Evolutionary conservation across 257 asterid genomes (phyloP), one percentile per base, ranked within the genome.

Genomic region (Nicotiana tomentosiformis): DNA sequence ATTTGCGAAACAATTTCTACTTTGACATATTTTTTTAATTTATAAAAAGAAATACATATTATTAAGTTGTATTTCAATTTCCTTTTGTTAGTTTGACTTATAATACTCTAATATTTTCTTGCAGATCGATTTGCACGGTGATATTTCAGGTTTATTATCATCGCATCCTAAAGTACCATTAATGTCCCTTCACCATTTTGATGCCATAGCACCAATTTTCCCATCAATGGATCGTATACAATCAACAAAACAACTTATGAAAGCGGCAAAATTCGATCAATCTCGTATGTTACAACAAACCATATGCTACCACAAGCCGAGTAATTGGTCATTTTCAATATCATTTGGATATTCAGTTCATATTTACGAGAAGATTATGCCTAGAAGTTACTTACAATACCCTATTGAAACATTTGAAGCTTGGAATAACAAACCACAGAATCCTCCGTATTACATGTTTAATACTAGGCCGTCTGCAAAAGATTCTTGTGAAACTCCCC

Each of bases 181-280:
- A 1, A 86, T 91, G 89, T 83, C 93, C 32, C 89, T 91, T 85
- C 95, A 91, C 32, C 95, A 91, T 82, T 90, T 91, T 14, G 91
- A 87, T 17, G 84, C 85, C 1, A 18, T 91, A 86, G 85, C 84
- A 5, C 95, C 95, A 39, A 88, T 91, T 29, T 91, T 90, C 16
- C 95, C 95, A 7, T 23, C 62, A 43, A 91, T 77, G 91, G 87
- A 88, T 68, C 90, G 88, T 4, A 35, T 76, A 23, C 69, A 90
- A 39, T 85, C 95, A 57, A 85, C 89, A 85, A 87, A 86, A 89
- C 95, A 91, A 89, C 90, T 91, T 53, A 90, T 90, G 93, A 87
- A 83, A 84, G 92, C 93, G 12, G 91, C 90, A 1, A 81, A 85
- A 23, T 85, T 85, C 5, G 95, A 90, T 57, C 92, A 91, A 35